These are phyloP conservation scores for Nelumbo lutea DNA, from an alignment of 164 flowering plant species.

Conservation along the genomic window DNA sequence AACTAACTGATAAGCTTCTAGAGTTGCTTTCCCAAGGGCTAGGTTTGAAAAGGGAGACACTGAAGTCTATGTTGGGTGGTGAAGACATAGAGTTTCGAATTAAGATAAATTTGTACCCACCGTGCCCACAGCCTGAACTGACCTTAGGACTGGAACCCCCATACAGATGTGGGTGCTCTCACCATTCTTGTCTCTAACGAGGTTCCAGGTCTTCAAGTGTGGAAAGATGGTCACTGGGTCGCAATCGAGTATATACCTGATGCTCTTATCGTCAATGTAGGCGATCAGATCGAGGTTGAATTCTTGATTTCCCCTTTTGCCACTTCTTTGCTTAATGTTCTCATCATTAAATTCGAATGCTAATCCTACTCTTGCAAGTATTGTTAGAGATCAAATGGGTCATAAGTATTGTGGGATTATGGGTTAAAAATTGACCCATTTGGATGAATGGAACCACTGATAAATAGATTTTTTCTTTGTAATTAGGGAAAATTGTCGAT, in stretches of 20 bases:
- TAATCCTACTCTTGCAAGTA: too few species aligned
- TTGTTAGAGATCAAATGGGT: too few species aligned
- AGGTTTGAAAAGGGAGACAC: constrained; percentile 28
- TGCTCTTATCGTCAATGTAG: constrained; percentile 40
- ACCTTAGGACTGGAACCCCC: constrained; percentile 51
- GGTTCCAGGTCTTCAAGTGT: constrained; percentile 48
- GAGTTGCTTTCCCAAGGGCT: constrained; percentile 38
- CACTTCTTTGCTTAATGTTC: too few species aligned
- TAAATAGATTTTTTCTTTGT: too few species aligned
- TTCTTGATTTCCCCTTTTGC: not conserved
- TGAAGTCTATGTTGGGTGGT: constrained; percentile 27
- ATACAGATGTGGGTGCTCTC: constrained; percentile 46
- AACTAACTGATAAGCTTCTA: constrained; percentile 26
- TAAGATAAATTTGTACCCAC: constrained; percentile 54
- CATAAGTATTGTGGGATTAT: too few species aligned
- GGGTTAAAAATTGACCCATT: too few species aligned
- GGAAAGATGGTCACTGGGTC: constrained; percentile 43
- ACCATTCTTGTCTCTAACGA: constrained; percentile 42
- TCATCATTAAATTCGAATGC: too few species aligned
- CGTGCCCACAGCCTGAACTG: constrained; percentile 57
- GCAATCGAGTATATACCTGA: constrained; percentile 29
- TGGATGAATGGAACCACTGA: too few species aligned
- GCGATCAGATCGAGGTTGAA: constrained; percentile 48
- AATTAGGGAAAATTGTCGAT: too few species aligned
- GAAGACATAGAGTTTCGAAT: constrained; percentile 35